Base-by-base conservation (phyloP, 2,329 filamentous ascomycete genomes). In the Beauveria medogensis region DNA sequence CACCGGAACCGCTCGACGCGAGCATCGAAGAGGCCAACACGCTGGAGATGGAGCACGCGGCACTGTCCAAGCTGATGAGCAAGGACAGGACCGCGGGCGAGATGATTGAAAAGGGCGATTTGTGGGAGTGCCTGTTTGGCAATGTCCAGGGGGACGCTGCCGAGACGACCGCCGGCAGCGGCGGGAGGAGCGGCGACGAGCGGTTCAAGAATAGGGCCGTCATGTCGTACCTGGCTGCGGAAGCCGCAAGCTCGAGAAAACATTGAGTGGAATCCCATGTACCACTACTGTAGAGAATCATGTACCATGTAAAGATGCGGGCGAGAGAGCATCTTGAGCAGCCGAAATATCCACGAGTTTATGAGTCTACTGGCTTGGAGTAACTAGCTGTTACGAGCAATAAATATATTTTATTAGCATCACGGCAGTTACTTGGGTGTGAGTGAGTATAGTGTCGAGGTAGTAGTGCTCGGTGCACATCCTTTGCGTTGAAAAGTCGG, bases 61-160 rank as follows among this genome's bases (percentile, higher is more conserved):
- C 84, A 1, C 73, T 95, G 41, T 82, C 82, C 0, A 87, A 83
- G 65, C 73, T 97, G 61, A 84, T 97, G 74, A 83, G 81, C 44
- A 87, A 87, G 65, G 84, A 86, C 28, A 83, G 82, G 60, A 81
- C 83, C 2, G 87, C 87, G 0, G 93, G 93, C 0, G 94, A 97
- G 73, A 78, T 90, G 61, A 90, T 97, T 3, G 81, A 84, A 50
- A 83, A 88, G 64, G 82, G 85, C 14, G 93, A 97, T 71, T 70
- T 97, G 48, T 97, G 92, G 93, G 84, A 85, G 64, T 97, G 93
- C 73, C 75, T 97, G 1, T 97, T 97, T 78, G 89, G 90, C 41
- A 73, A 71, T 24, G 64, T 47, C n/a, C 62, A 69, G 70, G 60
- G 56, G 41, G 59, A 59, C 4, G 62, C 24, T 30, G 52, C 16